A percentile compares a stretch with the other conserved stretches of the same genome.
phyloP scores from a whole-genome alignment of 2,329 filamentous ascomycete species.

The Cladophialophora immunda region DNA sequence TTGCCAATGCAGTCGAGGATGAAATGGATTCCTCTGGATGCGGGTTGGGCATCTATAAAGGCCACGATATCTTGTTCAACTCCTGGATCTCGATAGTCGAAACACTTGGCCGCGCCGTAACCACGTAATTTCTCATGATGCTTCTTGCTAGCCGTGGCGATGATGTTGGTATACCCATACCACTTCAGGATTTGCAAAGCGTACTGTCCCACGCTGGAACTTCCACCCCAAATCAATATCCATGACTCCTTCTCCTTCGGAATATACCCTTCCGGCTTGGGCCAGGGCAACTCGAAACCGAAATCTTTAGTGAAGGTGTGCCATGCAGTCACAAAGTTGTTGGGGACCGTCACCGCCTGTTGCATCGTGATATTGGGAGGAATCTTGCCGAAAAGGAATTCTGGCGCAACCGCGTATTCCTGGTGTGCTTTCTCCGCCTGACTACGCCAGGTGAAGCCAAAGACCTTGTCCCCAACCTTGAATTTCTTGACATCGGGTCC shows the following conservation, averaged over 20 bases:
- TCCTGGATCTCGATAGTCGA: slow-evolving; percentile 45
- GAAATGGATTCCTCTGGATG: slow-evolving; percentile 48
- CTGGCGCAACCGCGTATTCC: slow-evolving; percentile 62
- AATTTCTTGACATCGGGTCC: slow-evolving; percentile 57
- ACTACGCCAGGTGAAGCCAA: slow-evolving; percentile 62
- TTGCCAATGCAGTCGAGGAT: slow-evolving; percentile 67
- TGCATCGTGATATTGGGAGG: slow-evolving; percentile 55
- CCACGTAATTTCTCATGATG: slow-evolving; percentile 45
- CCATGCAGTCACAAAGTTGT: slow-evolving; percentile 68
- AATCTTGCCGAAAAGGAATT: slow-evolving; percentile 59
- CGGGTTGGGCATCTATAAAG: slow-evolving; percentile 33
- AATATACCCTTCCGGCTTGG: slow-evolving; percentile 56
- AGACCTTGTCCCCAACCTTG: slow-evolving; percentile 64
- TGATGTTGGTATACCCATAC: slow-evolving; percentile 46
- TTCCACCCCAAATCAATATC: slow-evolving; percentile 50
- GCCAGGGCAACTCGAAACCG: slow-evolving; percentile 65
- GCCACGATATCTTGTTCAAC: slow-evolving; percentile 37
- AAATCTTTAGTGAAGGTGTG: slow-evolving; percentile 64
- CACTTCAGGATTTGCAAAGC: slow-evolving; percentile 47
- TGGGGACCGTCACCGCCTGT: slow-evolving; percentile 63
- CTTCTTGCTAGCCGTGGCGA: slow-evolving; percentile 45
- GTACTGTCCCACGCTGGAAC: slow-evolving; percentile 49
- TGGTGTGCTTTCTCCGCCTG: slow-evolving; percentile 63
- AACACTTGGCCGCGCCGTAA: slow-evolving; percentile 43
- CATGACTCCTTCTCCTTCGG: slow-evolving; percentile 45